Conservation (phyloP, 1,284 basidiomycete species). For the Golubevia sp. region DNA sequence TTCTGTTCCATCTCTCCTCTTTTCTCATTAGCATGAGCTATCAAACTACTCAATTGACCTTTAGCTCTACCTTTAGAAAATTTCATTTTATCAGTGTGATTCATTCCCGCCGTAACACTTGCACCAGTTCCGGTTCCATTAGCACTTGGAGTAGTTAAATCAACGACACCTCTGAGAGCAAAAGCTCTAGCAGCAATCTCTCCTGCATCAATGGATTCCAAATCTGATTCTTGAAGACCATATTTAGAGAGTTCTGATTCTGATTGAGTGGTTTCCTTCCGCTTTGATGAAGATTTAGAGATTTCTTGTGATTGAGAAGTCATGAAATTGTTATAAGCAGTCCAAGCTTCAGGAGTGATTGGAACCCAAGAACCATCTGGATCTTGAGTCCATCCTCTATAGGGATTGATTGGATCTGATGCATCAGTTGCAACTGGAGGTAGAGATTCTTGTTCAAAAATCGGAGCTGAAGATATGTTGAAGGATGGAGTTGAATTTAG, state of each 20-base stretch:
- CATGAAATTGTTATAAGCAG: conserved; percentile 27
- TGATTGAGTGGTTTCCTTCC: conserved; percentile 1
- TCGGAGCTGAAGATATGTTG: conserved; percentile 35
- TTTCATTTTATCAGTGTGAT: conserved; percentile 18
- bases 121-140: conserved; percentile 11
- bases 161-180: conserved; percentile 15
- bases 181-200: conserved; percentile 29
- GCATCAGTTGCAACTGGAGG: background rate
- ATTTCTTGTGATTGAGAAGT: background rate
- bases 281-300: conserved; percentile 1
- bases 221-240: background rate
- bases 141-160: conserved; percentile 17
- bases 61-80: conserved; percentile 29
- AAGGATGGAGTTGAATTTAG: conserved; percentile 5
- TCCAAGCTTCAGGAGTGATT: conserved; percentile 54
- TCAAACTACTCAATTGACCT: conserved; percentile 47
- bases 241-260: background rate
- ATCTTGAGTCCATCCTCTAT: conserved; percentile 53
- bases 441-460: conserved; percentile 13
- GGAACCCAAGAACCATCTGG: conserved; percentile 55
- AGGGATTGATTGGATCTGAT: conserved; percentile 6
- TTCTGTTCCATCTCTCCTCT: conserved; percentile 36
- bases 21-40: conserved; percentile 43
- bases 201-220: conserved; percentile 25
- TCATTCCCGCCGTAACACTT: background rate